Percentiles rank a stretch among this genome's conserved stretches.
These are phyloP conservation scores for Veloporphyrellus conicus DNA, from an alignment of 1,284 basidiomycete genomes.

Conservation along the genomic window DNA sequence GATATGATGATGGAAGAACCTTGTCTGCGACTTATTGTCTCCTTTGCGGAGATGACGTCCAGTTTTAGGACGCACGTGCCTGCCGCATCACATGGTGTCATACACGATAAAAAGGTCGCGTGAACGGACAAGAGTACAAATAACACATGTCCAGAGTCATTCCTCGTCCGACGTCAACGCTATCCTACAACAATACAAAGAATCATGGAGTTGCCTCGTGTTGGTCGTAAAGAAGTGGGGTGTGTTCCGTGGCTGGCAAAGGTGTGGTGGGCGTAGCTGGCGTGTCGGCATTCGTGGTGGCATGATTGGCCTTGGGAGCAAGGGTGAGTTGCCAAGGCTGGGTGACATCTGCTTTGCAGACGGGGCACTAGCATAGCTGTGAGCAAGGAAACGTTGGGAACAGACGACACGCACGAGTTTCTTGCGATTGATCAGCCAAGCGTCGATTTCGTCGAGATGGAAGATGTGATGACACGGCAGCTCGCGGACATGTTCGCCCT, in stretches of 20 bases:
- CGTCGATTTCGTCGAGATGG: conserved; percentile 80
- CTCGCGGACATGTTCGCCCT: conserved; percentile 83
- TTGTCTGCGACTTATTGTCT: conserved; percentile 28
- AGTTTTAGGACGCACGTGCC: conserved; percentile 8
- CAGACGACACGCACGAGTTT: conserved; percentile 65
- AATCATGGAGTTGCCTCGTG: conserved; percentile 16
- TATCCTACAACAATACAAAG: conserved; percentile 28
- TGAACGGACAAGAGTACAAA: conserved; percentile 2
- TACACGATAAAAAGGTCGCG: conserved; percentile 7
- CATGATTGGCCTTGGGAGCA: conserved; percentile 9
- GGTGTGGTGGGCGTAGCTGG: conserved; percentile 8
- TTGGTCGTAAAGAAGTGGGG: conserved; percentile 34
- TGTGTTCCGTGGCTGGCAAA: conserved; percentile 34
- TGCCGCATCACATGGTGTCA: conserved; percentile 10
- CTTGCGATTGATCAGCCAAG: conserved; percentile 85
- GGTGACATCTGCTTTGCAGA: conserved; percentile 86
- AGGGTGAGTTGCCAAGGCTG: conserved; percentile 43
- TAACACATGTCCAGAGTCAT: conserved; percentile 13
- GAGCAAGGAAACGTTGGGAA: neutral
- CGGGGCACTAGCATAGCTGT: conserved; percentile 60
- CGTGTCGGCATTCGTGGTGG: conserved; percentile 6
- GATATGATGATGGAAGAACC: conserved; percentile 17
- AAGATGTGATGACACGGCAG: conserved; percentile 89
- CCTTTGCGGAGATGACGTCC: conserved; percentile 11
- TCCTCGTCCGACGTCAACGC: neutral